Percentiles rank a stretch among this genome's conserved stretches.
Conservation (phyloP, 1,284 basidiomycete species). For the Sporisorium graminicola region DNA sequence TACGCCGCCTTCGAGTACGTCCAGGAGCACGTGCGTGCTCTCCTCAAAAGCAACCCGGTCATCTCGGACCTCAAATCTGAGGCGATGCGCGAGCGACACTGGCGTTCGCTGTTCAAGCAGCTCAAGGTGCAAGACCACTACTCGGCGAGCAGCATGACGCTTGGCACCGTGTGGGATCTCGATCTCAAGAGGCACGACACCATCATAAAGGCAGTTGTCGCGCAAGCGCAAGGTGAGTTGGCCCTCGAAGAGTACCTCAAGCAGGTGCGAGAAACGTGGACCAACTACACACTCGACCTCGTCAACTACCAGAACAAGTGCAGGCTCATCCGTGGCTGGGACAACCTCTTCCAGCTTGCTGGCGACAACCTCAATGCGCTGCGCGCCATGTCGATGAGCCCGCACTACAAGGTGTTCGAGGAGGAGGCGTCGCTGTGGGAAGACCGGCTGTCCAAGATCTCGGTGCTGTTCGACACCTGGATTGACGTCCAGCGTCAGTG, state of each 20-base stretch:
- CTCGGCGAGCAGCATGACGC: conserved; percentile 80
- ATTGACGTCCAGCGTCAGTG: conserved; percentile 99
- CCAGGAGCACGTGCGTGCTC: conserved; percentile 85
- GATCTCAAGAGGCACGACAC: conserved; percentile 93
- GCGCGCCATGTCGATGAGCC: conserved; percentile 80
- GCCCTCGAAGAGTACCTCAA: conserved; percentile 72
- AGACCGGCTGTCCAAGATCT: conserved; percentile 67
- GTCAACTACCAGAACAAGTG: conserved; percentile 99
- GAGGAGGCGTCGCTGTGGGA: conserved; percentile 71
- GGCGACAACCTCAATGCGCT: conserved; percentile 87
- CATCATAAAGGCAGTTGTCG: conserved; percentile 91
- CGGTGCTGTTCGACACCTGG: conserved; percentile 96
- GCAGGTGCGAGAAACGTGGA: conserved; percentile 92
- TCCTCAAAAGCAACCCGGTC: conserved; percentile 89
- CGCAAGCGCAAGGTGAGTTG: conserved; percentile 95
- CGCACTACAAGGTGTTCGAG: conserved; percentile 70
- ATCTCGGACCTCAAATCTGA: conserved; percentile 96
- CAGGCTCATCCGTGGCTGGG: conserved; percentile 90
- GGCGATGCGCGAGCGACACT: conserved; percentile 96
- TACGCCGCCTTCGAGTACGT: conserved; percentile 99
- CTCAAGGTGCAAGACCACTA: conserved; percentile 73
- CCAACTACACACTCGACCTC: conserved; percentile 92
- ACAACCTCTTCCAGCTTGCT: conserved; percentile 77
- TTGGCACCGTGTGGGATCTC: conserved; percentile 96
- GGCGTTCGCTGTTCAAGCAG: conserved; percentile 97